Percentiles rank a stretch among this genome's conserved stretches.
Conservation (phyloP, 2,329 filamentous ascomycete species). For the Ustulina deusta region DNA sequence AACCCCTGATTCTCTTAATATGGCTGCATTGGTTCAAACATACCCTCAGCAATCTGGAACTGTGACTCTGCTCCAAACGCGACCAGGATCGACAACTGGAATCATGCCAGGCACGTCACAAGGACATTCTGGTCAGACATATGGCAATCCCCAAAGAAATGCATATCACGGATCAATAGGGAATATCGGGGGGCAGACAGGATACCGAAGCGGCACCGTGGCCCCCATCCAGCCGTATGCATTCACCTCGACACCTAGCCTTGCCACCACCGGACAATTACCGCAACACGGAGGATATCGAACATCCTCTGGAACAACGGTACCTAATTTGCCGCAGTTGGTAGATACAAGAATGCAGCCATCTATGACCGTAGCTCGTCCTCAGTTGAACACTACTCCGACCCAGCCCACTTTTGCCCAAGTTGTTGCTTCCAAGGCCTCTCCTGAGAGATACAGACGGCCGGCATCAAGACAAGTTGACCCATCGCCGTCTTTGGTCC, state of each 20-base stretch:
- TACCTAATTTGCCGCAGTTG: conserved; percentile 57
- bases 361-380: conserved; percentile 55
- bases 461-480: conserved; percentile 68
- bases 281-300: conserved; percentile 63
- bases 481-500: conserved; percentile 52
- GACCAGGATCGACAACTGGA: conserved; percentile 73
- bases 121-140: conserved; percentile 64
- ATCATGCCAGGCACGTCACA: conserved; percentile 65
- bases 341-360: conserved; percentile 57
- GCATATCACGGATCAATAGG: conserved; percentile 64
- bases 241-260: conserved; percentile 76
- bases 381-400: conserved; percentile 57
- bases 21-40: conserved; percentile 88
- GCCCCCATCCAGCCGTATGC: conserved; percentile 80
- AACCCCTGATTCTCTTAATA: conserved; percentile 54
- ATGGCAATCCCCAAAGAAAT: conserved; percentile 62
- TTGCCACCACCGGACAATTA: conserved; percentile 67
- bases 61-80: conserved; percentile 80
- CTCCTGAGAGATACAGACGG: conserved; percentile 87
- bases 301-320: conserved; percentile 60
- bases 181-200: conserved; percentile 56
- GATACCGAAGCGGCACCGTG: conserved; percentile 67
- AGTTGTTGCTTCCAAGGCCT: conserved; percentile 72
- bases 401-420: conserved; percentile 66
- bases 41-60: conserved; percentile 81